Percentiles rank a stretch among this genome's conserved stretches.
phyloP scores from a whole-genome alignment of 352 stramenopile genomes.

The Pythium plurisporium region DNA sequence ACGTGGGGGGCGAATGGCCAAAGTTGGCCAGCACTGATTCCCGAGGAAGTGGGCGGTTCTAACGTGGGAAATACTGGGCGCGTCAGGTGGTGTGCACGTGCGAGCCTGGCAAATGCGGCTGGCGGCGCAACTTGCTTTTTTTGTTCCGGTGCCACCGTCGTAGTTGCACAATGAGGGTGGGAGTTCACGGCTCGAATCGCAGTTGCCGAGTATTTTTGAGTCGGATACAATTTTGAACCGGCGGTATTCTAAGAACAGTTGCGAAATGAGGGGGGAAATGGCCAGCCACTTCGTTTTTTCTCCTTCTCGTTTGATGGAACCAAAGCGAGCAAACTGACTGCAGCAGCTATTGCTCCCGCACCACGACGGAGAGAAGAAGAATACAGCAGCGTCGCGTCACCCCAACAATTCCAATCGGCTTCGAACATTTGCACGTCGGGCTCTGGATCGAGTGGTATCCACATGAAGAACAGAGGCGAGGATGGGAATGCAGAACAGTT shows the following conservation, averaged over 20 bases:
- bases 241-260: constrained; percentile 12
- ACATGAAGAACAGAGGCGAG: no score
- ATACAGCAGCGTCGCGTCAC: background rate
- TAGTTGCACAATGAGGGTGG: constrained; percentile 8
- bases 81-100: no score
- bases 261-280: constrained; percentile 1
- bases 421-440: no score
- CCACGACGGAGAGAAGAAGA: no score
- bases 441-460: no score
- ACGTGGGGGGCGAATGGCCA: no score
- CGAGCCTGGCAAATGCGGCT: background rate
- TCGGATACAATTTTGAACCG: background rate
- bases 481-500: no score
- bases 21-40: no score
- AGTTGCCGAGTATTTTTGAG: background rate
- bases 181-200: background rate
- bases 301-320: background rate
- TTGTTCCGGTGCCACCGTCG: background rate
- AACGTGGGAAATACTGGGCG: no score
- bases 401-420: no score
- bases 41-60: no score
- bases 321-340: constrained; percentile 5
- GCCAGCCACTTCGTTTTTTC: constrained; percentile 3
- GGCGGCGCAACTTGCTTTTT: constrained; percentile 14
- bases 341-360: no score